Evolutionary conservation across 345 rosid species (phyloP).

Genomic region (Eucalyptus rudis): DNA sequence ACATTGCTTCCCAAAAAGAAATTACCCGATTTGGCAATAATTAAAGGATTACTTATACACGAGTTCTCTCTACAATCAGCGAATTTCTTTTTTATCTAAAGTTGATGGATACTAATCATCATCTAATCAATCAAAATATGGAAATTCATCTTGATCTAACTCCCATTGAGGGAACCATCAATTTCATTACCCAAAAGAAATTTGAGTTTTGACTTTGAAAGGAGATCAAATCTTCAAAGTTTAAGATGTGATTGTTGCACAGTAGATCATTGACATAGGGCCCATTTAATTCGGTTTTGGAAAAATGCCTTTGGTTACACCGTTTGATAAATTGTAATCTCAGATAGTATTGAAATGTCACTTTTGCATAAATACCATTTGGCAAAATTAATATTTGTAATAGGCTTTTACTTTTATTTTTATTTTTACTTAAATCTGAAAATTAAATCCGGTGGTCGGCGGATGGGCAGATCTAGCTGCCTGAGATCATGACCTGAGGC

Average conservation of each 20-base stretch:
- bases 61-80: neutral
- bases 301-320: too few species aligned
- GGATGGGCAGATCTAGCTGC: too few species aligned
- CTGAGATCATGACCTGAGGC: too few species aligned
- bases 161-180: fast-evolving
- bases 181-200: neutral
- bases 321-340: too few species aligned
- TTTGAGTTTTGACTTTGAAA: neutral
- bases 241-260: neutral
- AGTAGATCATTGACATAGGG: neutral
- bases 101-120: neutral
- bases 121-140: fast-evolving
- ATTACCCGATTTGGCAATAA: neutral
- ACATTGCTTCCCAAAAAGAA: neutral
- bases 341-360: too few species aligned
- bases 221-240: neutral
- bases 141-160: fast-evolving
- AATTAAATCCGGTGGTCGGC: too few species aligned
- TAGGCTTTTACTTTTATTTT: too few species aligned
- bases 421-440: too few species aligned
- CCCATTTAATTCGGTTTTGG: too few species aligned
- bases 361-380: too few species aligned
- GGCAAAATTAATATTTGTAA: too few species aligned
- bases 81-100: neutral
- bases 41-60: neutral